These are phyloP conservation scores for Purpureocillium lavendulum DNA, from an alignment of 2,329 filamentous ascomycete genomes.

Conservation along the genomic window DNA sequence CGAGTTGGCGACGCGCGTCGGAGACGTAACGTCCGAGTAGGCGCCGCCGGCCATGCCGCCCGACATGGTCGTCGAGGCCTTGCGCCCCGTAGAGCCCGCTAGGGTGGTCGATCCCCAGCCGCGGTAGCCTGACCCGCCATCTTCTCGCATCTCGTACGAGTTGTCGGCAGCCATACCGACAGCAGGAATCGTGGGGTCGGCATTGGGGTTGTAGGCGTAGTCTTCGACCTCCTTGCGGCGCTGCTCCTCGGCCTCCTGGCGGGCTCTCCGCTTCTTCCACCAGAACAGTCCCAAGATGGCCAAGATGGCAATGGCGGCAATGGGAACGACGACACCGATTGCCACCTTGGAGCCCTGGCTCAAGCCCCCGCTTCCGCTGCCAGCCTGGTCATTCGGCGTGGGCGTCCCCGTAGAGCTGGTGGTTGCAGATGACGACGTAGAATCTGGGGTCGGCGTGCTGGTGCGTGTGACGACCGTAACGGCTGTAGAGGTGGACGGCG, in stretches of 20 bases:
- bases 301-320: constrained; percentile 76
- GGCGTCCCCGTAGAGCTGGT: constrained; percentile 18
- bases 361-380: constrained; percentile 35
- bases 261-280: constrained; percentile 83
- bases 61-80: constrained; percentile 83
- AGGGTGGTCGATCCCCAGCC: constrained; percentile 82
- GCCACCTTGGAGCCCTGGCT: constrained; percentile 66
- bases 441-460: constrained; percentile 10
- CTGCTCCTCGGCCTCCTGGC: constrained; percentile 77
- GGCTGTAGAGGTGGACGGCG: constrained; percentile 9
- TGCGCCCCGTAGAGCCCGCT: constrained; percentile 62
- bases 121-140: constrained; percentile 71
- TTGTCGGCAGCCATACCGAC: constrained; percentile 39
- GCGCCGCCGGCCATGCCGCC: constrained; percentile 58
- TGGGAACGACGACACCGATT: constrained; percentile 87
- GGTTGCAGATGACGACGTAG: constrained; percentile 9
- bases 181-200: constrained; percentile 67
- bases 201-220: constrained; percentile 96
- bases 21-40: constrained; percentile 68
- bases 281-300: constrained; percentile 70
- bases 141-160: constrained; percentile 69
- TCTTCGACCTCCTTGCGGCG: constrained; percentile 95
- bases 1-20: constrained; percentile 55
- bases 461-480: constrained; percentile 18
- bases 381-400: constrained; percentile 18